Evolutionary conservation across 139 green algal genomes (phyloP).

Genomic region (Nannochloris sp.): DNA sequence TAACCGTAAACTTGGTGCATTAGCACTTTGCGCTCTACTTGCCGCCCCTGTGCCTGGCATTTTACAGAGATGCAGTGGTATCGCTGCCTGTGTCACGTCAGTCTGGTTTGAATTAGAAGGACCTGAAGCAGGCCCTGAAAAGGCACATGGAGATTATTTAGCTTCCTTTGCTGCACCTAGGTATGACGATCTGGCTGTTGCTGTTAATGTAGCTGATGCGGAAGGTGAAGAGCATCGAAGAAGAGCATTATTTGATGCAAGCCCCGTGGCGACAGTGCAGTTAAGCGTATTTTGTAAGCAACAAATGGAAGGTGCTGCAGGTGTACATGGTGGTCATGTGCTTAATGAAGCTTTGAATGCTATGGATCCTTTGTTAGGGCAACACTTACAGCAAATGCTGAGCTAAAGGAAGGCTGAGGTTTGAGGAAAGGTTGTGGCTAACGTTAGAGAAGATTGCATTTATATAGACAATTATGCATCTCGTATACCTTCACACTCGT

Average conservation of each 20-base stretch:
- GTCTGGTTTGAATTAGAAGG: constrained; percentile 45
- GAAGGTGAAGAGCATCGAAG: constrained; percentile 21
- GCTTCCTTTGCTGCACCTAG: not conserved
- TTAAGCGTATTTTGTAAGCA: constrained; percentile 26
- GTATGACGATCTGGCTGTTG: constrained; percentile 9
- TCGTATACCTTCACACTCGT: not conserved
- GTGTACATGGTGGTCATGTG: constrained; percentile 13
- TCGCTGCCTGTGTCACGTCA: constrained; percentile 35
- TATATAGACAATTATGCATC: not conserved
- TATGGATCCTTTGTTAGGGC: constrained; percentile 7
- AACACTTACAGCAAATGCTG: constrained; percentile 35
- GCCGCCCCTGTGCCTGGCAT: constrained; percentile 29
- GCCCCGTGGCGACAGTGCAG: constrained; percentile 11
- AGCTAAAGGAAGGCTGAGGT: not conserved
- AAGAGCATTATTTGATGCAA: constrained; percentile 5
- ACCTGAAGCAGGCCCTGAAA: constrained; percentile 2
- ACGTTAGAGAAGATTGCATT: no score
- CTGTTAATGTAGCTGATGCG: constrained; percentile 23
- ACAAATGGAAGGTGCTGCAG: constrained; percentile 28
- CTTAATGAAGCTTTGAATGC: constrained; percentile 9
- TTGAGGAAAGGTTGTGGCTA: no score
- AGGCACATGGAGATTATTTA: not conserved
- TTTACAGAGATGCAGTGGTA: constrained; percentile 25
- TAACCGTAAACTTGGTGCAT: constrained; percentile 60
- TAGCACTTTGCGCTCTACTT: constrained; percentile 63